These are phyloP conservation scores for Dictyostelium intermedium DNA, from an alignment of 78 protist species.

Conservation along the genomic window DNA sequence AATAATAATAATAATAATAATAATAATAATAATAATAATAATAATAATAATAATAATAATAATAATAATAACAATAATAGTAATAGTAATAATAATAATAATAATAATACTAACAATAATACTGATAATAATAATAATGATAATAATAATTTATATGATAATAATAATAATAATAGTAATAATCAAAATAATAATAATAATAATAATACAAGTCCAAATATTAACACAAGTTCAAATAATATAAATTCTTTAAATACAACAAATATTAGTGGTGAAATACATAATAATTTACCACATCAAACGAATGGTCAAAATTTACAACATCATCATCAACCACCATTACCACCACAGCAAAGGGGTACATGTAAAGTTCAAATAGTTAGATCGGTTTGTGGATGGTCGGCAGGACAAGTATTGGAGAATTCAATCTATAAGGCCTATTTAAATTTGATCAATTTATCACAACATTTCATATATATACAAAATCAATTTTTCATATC, in stretches of 20 bases:
- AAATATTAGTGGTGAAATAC: background rate
- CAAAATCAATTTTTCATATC: conserved; percentile 78
- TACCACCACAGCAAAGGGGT: conserved; percentile 6
- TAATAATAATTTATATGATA: background rate
- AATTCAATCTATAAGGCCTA: conserved; percentile 80
- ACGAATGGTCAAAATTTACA: background rate
- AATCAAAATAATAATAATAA: background rate
- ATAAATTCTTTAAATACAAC: background rate
- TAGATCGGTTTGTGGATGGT: conserved; percentile 79
- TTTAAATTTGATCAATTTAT: conserved; percentile 46
- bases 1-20: background rate
- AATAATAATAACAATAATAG: background rate
- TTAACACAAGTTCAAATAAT: background rate
- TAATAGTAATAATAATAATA: background rate
- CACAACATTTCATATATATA: conserved; percentile 80
- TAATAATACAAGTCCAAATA: background rate
- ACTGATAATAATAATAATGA: background rate
- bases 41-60: background rate
- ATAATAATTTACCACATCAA: background rate
- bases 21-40: background rate
- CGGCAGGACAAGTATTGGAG: conserved; percentile 76
- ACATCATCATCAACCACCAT: background rate
- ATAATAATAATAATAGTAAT: background rate
- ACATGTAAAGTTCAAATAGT: conserved; percentile 69
- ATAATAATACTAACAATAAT: background rate